These are phyloP conservation scores for Russula sp. DNA, from an alignment of 768 basidiomycete species.

Conservation along the genomic window DNA sequence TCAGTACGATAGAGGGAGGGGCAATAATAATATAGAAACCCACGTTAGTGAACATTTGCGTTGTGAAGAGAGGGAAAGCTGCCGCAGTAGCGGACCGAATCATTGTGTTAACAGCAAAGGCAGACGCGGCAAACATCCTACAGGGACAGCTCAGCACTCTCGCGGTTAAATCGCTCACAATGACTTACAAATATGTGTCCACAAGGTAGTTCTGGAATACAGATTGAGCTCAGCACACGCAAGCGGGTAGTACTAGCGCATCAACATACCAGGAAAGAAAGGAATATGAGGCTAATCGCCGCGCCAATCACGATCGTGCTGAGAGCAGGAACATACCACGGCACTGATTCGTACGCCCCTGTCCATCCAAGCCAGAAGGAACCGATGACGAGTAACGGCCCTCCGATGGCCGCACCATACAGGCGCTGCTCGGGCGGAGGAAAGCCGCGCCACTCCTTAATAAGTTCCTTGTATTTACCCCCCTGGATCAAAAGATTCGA, in stretches of 20 bases:
- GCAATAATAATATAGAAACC: conserved; percentile 21
- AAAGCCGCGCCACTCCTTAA: conserved; percentile 33
- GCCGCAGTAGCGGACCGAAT: conserved; percentile 50
- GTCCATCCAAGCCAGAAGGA: conserved; percentile 46
- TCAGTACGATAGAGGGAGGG: not conserved
- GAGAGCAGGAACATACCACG: conserved; percentile 51
- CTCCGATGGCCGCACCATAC: conserved; percentile 31
- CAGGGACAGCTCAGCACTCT: not conserved
- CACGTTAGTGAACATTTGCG: conserved; percentile 48
- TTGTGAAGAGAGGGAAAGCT: conserved; percentile 59
- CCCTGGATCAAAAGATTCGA: conserved; percentile 22
- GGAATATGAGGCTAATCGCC: conserved; percentile 43
- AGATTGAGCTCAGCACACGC: not conserved
- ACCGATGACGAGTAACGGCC: conserved; percentile 29
- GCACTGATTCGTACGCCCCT: conserved; percentile 42
- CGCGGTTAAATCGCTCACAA: not conserved
- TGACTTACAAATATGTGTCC: conserved; percentile 40
- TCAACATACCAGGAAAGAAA: conserved; percentile 43
- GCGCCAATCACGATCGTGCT: conserved; percentile 42
- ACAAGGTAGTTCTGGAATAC: conserved; percentile 42
- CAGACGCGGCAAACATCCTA: conserved; percentile 40
- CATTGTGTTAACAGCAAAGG: conserved; percentile 55
- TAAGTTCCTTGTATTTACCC: conserved; percentile 26
- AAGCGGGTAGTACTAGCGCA: not conserved
- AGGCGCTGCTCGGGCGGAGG: conserved; percentile 37